These are phyloP conservation scores for Globisporangium abappressorium DNA, from an alignment of 352 stramenopile genomes.

Conservation along the genomic window DNA sequence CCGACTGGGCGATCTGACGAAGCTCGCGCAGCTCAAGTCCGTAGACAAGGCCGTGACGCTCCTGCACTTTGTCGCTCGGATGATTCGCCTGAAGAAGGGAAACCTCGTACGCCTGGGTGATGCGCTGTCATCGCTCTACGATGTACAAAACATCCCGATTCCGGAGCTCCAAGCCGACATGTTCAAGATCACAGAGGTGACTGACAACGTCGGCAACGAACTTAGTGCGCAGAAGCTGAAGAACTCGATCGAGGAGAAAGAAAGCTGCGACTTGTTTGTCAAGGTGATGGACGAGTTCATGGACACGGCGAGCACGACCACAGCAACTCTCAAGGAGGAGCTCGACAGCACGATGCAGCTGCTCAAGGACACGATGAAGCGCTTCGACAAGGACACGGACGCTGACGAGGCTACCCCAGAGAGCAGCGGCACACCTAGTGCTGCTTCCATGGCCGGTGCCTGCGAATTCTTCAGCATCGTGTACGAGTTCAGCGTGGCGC, in stretches of 20 bases:
- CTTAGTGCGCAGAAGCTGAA: conserved; percentile 66
- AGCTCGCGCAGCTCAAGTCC: conserved; percentile 69
- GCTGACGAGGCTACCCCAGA: conserved; percentile 19
- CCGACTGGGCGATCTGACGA: conserved; percentile 55
- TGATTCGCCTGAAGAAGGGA: conserved; percentile 66
- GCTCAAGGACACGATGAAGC: conserved; percentile 57
- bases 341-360: conserved; percentile 45
- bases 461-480: conserved; percentile 69
- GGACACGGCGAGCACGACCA: conserved; percentile 31
- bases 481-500: conserved; percentile 78
- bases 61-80: conserved; percentile 70
- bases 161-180: conserved; percentile 72
- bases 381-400: conserved; percentile 50
- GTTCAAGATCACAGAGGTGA: conserved; percentile 55
- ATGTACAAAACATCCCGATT: conserved; percentile 77
- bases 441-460: conserved; percentile 36
- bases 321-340: conserved; percentile 36
- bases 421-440: conserved; percentile 17
- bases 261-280: conserved; percentile 58
- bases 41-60: conserved; percentile 60
- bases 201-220: conserved; percentile 59
- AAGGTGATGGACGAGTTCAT: conserved; percentile 66
- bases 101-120: conserved; percentile 61
- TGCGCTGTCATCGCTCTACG: conserved; percentile 61
- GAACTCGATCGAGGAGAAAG: conserved; percentile 72